A percentile compares a stretch with the other conserved stretches of the same genome.
These are phyloP conservation scores for Ophiostoma fasciatum DNA, from an alignment of 2,329 filamentous ascomycete species.

Conservation along the genomic window DNA sequence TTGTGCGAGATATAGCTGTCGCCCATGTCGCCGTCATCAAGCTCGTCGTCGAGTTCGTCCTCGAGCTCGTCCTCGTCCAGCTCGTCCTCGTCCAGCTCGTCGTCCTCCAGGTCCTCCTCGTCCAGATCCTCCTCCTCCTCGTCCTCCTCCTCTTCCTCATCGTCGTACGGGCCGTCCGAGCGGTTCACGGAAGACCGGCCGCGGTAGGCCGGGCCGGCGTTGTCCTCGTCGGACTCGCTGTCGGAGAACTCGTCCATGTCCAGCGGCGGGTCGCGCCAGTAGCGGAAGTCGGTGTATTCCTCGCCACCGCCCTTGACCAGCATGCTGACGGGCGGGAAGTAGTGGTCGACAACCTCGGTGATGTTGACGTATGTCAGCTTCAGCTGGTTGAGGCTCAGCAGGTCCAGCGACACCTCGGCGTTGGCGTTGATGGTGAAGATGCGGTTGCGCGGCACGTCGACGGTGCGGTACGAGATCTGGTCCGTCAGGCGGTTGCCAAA, in stretches of 20 bases:
- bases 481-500: conserved; percentile 96
- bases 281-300: conserved; percentile 92
- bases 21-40: conserved; percentile 27
- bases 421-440: conserved; percentile 98
- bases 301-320: conserved; percentile 82
- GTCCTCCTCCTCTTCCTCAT: conserved; percentile 21
- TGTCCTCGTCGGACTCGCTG: conserved; percentile 50
- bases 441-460: conserved; percentile 83
- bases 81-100: conserved; percentile 26
- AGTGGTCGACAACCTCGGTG: conserved; percentile 93
- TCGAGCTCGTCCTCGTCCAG: conserved; percentile 24
- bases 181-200: not conserved
- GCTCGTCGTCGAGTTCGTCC: conserved; percentile 24
- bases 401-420: conserved; percentile 82
- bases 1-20: conserved; percentile 29
- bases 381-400: conserved; percentile 82
- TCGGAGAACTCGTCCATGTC: conserved; percentile 82
- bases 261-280: conserved; percentile 77
- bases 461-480: conserved; percentile 86
- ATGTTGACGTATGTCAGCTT: conserved; percentile 96
- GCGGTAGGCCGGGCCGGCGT: not conserved
- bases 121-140: conserved; percentile 26
- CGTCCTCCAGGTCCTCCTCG: conserved; percentile 28
- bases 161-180: conserved; percentile 18
- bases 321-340: conserved; percentile 83